These are phyloP conservation scores for Sarocladiaceae sp. DNA, from an alignment of 2,329 filamentous ascomycete species.

Conservation along the genomic window DNA sequence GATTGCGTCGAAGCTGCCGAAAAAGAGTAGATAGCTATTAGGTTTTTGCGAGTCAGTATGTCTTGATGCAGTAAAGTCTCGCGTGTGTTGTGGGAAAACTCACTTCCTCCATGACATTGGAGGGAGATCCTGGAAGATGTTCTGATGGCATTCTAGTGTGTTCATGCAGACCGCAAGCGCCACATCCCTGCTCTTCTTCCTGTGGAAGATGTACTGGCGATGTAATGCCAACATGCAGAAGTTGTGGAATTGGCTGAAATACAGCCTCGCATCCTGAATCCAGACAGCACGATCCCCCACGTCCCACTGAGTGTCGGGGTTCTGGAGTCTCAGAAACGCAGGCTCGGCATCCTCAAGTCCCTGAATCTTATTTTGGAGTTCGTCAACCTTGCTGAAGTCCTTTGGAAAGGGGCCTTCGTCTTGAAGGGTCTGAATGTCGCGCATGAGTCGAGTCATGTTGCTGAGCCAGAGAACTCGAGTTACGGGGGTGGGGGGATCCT, in stretches of 20 bases:
- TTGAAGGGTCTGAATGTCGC: slow-evolving; percentile 49
- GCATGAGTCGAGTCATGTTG: slow-evolving; percentile 40
- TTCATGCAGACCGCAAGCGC: slow-evolving; percentile 49
- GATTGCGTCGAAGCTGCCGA: slow-evolving; percentile 58
- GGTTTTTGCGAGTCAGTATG: neutral
- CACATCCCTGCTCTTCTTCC: slow-evolving; percentile 44
- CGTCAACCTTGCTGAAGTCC: slow-evolving; percentile 47
- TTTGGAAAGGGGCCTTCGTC: slow-evolving; percentile 48
- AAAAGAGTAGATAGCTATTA: slow-evolving; percentile 47
- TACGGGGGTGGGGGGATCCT: slow-evolving; percentile 50
- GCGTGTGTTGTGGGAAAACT: slow-evolving; percentile 26
- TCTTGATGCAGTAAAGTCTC: slow-evolving; percentile 6
- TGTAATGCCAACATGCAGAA: slow-evolving; percentile 56
- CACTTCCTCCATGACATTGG: slow-evolving; percentile 42
- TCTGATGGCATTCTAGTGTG: slow-evolving; percentile 48
- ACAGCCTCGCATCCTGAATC: slow-evolving; percentile 40
- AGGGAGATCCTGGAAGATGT: slow-evolving; percentile 40
- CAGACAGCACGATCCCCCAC: slow-evolving; percentile 44
- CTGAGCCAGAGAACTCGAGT: slow-evolving; percentile 47
- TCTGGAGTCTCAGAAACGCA: slow-evolving; percentile 44
- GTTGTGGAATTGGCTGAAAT: slow-evolving; percentile 40
- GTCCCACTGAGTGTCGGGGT: slow-evolving; percentile 53
- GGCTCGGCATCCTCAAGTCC: slow-evolving; percentile 44
- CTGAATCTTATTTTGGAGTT: slow-evolving; percentile 44
- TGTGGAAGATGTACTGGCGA: slow-evolving; percentile 55